Conservation (phyloP, 306 rosid species). For the Vicia villosa region DNA sequence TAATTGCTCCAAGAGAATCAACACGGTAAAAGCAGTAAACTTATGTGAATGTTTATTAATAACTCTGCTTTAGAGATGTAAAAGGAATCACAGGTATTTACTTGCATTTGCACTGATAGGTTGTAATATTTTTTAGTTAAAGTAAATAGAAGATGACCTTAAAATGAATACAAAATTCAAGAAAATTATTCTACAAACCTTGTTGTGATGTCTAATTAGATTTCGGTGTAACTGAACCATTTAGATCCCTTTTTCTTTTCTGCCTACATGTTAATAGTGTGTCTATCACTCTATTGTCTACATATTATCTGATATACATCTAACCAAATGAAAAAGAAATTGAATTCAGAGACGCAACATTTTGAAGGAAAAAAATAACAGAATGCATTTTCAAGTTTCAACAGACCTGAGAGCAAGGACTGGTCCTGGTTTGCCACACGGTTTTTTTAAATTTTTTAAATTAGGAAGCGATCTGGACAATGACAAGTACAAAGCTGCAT, state of each 20-base stretch:
- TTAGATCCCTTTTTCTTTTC: constrained; percentile 85
- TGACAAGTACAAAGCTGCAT: constrained; percentile 86
- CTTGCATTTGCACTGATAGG: constrained; percentile 15
- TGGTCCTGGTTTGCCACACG: constrained; percentile 82
- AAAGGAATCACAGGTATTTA: constrained; percentile 15
- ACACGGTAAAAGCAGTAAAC: constrained; percentile 20
- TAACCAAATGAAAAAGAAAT: constrained; percentile 37
- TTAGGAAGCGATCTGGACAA: constrained; percentile 62
- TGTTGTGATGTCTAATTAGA: constrained; percentile 46
- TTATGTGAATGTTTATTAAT: not conserved
- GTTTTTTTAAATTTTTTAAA: constrained; percentile 57
- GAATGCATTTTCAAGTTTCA: constrained; percentile 24
- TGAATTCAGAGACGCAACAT: constrained; percentile 28
- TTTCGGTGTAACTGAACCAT: constrained; percentile 38
- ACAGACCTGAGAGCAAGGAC: constrained; percentile 86
- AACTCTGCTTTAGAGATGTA: not conserved
- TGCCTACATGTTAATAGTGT: constrained; percentile 80
- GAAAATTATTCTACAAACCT: constrained; percentile 49
- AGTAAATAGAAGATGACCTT: not conserved
- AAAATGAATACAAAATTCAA: not conserved
- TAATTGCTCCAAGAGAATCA: not conserved
- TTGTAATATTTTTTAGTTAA: constrained; percentile 10
- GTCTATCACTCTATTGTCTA: constrained; percentile 90
- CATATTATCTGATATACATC: constrained; percentile 86
- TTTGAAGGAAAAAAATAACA: constrained; percentile 23